These are phyloP conservation scores for Alectoria sarmentosa DNA, from an alignment of 495 filamentous ascomycete genomes.

Conservation along the genomic window DNA sequence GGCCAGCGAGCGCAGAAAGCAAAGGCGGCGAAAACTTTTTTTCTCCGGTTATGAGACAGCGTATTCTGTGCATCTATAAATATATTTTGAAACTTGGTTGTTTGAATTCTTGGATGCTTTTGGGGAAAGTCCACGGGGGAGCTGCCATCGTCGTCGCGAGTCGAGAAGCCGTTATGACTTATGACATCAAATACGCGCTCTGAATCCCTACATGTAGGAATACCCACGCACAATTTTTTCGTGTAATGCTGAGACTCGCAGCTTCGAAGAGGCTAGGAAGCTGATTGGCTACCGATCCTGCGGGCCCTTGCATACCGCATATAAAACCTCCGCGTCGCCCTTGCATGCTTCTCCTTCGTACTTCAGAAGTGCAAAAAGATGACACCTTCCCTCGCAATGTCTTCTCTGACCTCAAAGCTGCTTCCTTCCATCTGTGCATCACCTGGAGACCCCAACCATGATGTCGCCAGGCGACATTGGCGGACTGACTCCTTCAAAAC, in stretches of 20 bases:
- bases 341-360: background rate
- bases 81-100: background rate
- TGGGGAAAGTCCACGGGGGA: background rate
- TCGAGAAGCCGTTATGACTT: no score
- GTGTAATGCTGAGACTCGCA: no score
- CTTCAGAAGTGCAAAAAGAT: background rate
- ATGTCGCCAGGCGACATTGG: slow-evolving; percentile 12
- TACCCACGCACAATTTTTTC: background rate
- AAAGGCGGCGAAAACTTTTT: background rate
- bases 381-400: background rate
- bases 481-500: slow-evolving; percentile 2
- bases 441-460: background rate
- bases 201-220: no score
- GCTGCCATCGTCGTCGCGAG: no score
- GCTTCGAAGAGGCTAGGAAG: background rate
- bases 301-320: background rate
- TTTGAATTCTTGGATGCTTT: background rate
- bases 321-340: background rate
- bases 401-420: background rate
- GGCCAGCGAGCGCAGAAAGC: background rate
- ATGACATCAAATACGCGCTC: background rate
- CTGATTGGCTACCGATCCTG: background rate
- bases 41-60: background rate
- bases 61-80: background rate
- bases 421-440: slow-evolving; percentile 25